phyloP scores from a whole-genome alignment of 768 basidiomycete genomes.

The Leccinum broughii region DNA sequence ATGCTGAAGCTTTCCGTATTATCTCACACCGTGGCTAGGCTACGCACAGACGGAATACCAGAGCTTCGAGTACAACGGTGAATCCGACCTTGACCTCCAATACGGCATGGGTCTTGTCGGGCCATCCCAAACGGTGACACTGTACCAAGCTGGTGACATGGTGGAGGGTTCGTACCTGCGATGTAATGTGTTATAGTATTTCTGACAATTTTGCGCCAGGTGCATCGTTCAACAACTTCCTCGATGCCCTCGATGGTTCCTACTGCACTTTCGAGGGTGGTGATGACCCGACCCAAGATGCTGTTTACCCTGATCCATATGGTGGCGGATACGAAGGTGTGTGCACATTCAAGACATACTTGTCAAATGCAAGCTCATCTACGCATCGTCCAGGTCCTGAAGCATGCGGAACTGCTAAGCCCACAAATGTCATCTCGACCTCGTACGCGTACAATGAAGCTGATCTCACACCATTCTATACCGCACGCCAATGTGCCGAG shows the following conservation, averaged over 20 bases:
- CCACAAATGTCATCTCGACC: conserved; percentile 42
- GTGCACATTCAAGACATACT: not conserved
- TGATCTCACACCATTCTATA: conserved; percentile 36
- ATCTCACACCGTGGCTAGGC: conserved; percentile 9
- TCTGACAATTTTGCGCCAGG: conserved; percentile 8
- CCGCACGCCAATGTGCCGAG: conserved; percentile 44
- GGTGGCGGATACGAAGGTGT: conserved; percentile 25
- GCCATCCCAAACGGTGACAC: conserved; percentile 1
- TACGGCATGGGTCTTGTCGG: conserved; percentile 32
- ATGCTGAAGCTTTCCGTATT: not conserved
- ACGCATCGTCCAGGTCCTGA: conserved; percentile 23
- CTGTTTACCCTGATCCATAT: conserved; percentile 25
- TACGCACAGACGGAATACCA: not conserved
- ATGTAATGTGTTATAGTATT: not conserved
- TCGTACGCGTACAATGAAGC: conserved; percentile 42
- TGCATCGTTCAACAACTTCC: conserved; percentile 34
- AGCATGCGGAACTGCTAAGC: conserved; percentile 38
- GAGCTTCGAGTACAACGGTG: conserved; percentile 27
- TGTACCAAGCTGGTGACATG: conserved; percentile 34
- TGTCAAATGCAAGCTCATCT: not conserved
- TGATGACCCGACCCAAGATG: conserved; percentile 31
- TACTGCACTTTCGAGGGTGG: conserved; percentile 39
- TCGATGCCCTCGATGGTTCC: conserved; percentile 36
- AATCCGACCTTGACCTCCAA: conserved; percentile 35
- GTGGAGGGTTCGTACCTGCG: conserved; percentile 20